Base-by-base conservation (phyloP, 371 early-diverging fungal species). In the Polyrhizophydium stewartii region DNA sequence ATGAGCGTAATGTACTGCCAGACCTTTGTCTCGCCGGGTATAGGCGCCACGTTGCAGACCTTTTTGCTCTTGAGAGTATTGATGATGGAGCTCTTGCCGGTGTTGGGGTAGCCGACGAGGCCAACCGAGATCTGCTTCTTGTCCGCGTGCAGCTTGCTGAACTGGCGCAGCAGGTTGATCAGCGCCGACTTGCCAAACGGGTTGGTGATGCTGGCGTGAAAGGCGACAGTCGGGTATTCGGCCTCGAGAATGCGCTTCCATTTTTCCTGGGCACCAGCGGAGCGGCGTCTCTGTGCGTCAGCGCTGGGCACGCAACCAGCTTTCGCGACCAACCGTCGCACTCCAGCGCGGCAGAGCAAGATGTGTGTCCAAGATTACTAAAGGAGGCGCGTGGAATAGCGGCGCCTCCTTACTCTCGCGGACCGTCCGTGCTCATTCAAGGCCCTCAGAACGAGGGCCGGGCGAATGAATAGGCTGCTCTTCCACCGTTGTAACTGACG, bases 1-100 rank as follows among this genome's bases (percentile, higher is more conserved):
- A 94, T 99, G 64, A 99, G 84, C 17, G 99, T 94, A 56, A 99
- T 96, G 75, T 99, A 99, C 76, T 99, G 99, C 99, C 99, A 99
- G 61, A 96, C 93, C 82, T 98, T 99, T 59, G 99, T 99, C 75
- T 99, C 98, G 55, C 99, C 99, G 33, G 99, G 98, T 60, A 99
- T 86, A 1, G 99, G 99, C 16, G 99, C 99, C 21, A 98, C 98
- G 49, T 81, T 93, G 87, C 99, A 99, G 28, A 98, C 99, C 77
- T 92, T 91, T 78, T 98, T 98, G 56, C 87, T 85, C 68, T 92
- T 87, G 49, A 99, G 82, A 13, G 98, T 94, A 82, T 99, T 99
- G 77, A 99, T 99, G 72, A 99, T 97, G 66, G 95, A 94, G 60
- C 92, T 91, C 75, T 97, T 94, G 59, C 94, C 94, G 33, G 95